Evolutionary conservation across 352 stramenopile species (phyloP).

Genomic region (Globisporangium paddicum): DNA sequence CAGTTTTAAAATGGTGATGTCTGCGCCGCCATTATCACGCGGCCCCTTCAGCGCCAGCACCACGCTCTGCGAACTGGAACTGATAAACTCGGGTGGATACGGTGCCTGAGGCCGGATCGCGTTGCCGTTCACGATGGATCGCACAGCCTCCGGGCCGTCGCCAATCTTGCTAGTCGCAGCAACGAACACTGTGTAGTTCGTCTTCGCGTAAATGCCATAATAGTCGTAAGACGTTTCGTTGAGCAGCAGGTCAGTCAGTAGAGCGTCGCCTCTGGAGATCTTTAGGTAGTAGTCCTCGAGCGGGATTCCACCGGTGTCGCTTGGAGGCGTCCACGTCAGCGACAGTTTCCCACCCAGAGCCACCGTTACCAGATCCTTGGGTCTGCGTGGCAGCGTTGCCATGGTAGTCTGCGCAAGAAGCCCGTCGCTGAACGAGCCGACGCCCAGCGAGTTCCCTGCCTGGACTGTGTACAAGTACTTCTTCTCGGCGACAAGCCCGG

Average conservation of each 20-base stretch:
- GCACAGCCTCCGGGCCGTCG: not conserved
- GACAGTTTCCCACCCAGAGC: conserved; percentile 27
- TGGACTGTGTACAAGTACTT: conserved; percentile 41
- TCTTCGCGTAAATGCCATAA: conserved; percentile 22
- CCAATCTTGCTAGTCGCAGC: conserved; percentile 24
- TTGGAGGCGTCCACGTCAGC: conserved; percentile 22
- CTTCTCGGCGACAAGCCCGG: conserved; percentile 21
- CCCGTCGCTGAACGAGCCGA: conserved; percentile 20
- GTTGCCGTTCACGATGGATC: conserved; percentile 20
- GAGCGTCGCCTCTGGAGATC: not conserved
- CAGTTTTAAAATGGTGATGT: conserved; percentile 26
- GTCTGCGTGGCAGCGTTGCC: conserved; percentile 19
- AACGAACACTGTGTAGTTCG: conserved; percentile 24
- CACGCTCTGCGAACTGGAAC: conserved; percentile 24
- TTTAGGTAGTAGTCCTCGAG: conserved; percentile 17
- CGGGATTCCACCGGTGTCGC: conserved; percentile 35
- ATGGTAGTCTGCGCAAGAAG: conserved; percentile 21
- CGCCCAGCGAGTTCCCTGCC: conserved; percentile 32
- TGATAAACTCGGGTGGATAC: conserved; percentile 18
- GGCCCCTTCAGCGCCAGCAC: conserved; percentile 30
- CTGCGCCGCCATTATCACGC: conserved; percentile 32
- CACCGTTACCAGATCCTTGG: conserved; percentile 8
- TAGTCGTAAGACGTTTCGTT: conserved; percentile 9
- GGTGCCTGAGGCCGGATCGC: conserved; percentile 24
- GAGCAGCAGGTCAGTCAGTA: conserved; percentile 4